A percentile compares a stretch with the other conserved stretches of the same genome.
Conservation (phyloP, 441 rosid genomes). For the Pelargonium hybrid region DNA sequence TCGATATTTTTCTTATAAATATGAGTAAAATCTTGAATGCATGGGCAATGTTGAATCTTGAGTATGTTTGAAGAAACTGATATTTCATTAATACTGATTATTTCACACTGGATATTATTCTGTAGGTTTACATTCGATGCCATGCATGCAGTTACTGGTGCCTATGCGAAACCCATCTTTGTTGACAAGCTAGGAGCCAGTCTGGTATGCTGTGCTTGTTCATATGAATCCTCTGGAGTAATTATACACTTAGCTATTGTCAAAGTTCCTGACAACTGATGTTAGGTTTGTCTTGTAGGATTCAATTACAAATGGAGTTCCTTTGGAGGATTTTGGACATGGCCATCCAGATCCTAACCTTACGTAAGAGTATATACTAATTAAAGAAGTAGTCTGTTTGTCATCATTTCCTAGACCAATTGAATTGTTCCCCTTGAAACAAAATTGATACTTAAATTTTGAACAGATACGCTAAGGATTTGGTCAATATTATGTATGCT, state of each 20-base stretch:
- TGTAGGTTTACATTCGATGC: conserved; percentile 81
- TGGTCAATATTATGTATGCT: conserved; percentile 70
- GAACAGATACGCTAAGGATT: conserved; percentile 83
- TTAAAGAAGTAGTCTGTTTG: conserved; percentile 8
- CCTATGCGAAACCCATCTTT: conserved; percentile 86
- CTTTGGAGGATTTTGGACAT: conserved; percentile 89
- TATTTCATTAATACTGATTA: not conserved
- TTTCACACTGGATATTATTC: conserved; percentile 15
- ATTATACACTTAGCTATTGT: conserved; percentile 9
- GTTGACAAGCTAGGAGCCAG: conserved; percentile 76
- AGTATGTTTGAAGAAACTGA: not conserved
- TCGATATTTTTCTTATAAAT: not conserved
- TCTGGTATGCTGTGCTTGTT: conserved; percentile 33
- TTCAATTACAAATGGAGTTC: conserved; percentile 76
- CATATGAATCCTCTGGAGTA: conserved; percentile 3
- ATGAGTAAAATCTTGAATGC: not conserved
- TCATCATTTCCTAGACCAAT: conserved; percentile 5
- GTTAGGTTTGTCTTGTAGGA: conserved; percentile 38
- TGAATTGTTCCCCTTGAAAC: not conserved
- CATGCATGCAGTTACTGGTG: conserved; percentile 97
- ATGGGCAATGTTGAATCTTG: not conserved
- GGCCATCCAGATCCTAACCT: conserved; percentile 99
- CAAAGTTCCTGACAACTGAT: conserved; percentile 22
- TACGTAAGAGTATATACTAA: conserved; percentile 39
- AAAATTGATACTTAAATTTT: not conserved